Evolutionary conservation across 805 yeast species (phyloP).

Genomic region (Starmerella sp.): DNA sequence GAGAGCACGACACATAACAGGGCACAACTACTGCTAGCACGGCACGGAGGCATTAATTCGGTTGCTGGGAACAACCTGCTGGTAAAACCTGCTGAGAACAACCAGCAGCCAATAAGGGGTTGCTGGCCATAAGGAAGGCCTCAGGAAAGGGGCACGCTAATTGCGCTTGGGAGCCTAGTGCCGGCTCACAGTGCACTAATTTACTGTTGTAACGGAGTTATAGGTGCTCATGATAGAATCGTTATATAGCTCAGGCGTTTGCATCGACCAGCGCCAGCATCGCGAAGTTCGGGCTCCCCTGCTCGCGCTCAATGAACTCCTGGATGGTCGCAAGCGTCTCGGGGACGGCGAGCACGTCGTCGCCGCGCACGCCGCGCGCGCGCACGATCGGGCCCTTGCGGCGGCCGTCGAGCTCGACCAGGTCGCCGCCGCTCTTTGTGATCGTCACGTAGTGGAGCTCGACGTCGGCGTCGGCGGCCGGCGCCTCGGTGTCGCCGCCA

Average conservation of each 20-base stretch:
- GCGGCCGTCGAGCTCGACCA: slow-evolving; percentile 86
- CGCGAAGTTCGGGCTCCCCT: slow-evolving; percentile 42
- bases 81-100: no score
- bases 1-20: no score
- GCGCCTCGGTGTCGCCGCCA: slow-evolving; percentile 32
- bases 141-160: no score
- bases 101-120: no score
- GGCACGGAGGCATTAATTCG: no score
- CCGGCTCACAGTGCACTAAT: no score
- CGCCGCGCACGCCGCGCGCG: background rate
- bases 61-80: no score
- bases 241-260: background rate
- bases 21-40: no score
- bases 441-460: slow-evolving; percentile 72
- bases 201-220: no score
- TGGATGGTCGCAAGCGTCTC: slow-evolving; percentile 45
- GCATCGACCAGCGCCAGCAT: slow-evolving; percentile 45
- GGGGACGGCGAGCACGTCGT: slow-evolving; percentile 32
- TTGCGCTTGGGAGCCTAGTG: no score
- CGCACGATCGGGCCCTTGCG: slow-evolving; percentile 62
- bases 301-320: slow-evolving; percentile 46
- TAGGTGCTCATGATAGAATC: background rate
- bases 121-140: no score
- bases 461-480: slow-evolving; percentile 35
- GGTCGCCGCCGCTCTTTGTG: slow-evolving; percentile 39